Evolutionary conservation across 371 early-diverging fungal genomes (phyloP).

Genomic region (Zopfochytrium polystomum): DNA sequence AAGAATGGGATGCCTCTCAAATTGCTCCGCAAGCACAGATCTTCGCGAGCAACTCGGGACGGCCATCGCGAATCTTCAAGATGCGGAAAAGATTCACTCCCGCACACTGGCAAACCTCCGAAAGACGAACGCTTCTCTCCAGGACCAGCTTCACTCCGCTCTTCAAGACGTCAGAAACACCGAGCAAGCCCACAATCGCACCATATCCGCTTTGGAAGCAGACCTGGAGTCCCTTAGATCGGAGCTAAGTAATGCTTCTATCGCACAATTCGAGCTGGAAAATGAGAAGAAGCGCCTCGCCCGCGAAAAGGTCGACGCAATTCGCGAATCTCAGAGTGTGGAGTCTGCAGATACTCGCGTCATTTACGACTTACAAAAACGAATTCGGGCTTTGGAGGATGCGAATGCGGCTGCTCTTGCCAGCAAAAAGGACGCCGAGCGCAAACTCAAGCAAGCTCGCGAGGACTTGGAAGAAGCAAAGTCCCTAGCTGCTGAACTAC

Average conservation of each 20-base stretch:
- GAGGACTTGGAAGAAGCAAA: too few species aligned
- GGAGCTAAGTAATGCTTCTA: conserved; percentile 13
- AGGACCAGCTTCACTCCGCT: too few species aligned
- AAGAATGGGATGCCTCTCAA: too few species aligned
- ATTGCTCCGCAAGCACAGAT: too few species aligned
- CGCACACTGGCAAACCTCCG: too few species aligned
- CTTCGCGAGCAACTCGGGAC: too few species aligned
- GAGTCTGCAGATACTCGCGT: conserved; percentile 15
- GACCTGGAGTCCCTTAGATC: conserved; percentile 32
- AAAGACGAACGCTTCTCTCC: too few species aligned
- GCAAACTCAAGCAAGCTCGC: too few species aligned
- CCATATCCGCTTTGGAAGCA: conserved; percentile 28
- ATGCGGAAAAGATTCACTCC: too few species aligned
- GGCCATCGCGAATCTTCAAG: too few species aligned
- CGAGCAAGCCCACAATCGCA: conserved; percentile 17
- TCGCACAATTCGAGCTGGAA: not conserved
- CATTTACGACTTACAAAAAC: conserved; percentile 13
- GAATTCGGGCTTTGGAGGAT: conserved; percentile 16
- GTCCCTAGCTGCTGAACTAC: too few species aligned
- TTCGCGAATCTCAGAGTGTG: conserved; percentile 11
- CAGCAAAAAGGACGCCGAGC: too few species aligned
- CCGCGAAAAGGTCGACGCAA: conserved; percentile 4
- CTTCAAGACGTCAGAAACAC: conserved; percentile 33
- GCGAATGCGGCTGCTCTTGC: conserved; percentile 9
- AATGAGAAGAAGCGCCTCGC: conserved; percentile 10